phyloP scores from a whole-genome alignment of 345 rosid species.

The Carallia brachiata region DNA sequence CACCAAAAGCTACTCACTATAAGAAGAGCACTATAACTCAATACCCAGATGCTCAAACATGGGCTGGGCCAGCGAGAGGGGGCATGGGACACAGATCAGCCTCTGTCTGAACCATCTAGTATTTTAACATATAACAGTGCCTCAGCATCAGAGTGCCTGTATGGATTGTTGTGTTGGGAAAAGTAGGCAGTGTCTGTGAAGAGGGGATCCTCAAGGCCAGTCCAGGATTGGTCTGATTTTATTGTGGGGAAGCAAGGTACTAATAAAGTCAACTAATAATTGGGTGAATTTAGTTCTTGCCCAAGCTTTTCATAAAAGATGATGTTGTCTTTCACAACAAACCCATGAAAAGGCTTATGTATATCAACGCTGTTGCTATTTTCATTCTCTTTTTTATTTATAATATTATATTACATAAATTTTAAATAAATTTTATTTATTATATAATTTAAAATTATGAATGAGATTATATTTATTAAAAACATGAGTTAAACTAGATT shows the following conservation, averaged over 20 bases:
- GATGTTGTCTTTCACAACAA: background rate
- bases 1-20: background rate
- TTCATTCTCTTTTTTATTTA: too few relatives aligned
- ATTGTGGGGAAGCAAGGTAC: slow-evolving; percentile 1
- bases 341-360: background rate
- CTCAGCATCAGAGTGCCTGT: slow-evolving; percentile 14
- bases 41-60: slow-evolving; percentile 22
- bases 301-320: background rate
- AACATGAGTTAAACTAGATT: too few relatives aligned
- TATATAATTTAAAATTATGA: too few relatives aligned
- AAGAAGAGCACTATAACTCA: background rate
- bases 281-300: background rate
- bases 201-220: slow-evolving; percentile 17
- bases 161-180: slow-evolving; percentile 25
- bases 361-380: too few relatives aligned
- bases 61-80: slow-evolving; percentile 14
- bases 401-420: too few relatives aligned
- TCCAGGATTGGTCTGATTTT: slow-evolving; percentile 30
- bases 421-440: too few relatives aligned
- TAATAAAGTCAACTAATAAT: background rate
- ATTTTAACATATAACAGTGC: slow-evolving; percentile 1
- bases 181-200: slow-evolving; percentile 29
- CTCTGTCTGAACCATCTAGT: slow-evolving; percentile 23
- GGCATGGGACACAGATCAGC: slow-evolving; percentile 41
- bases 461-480: too few relatives aligned